Base-by-base conservation (phyloP, 1,284 basidiomycete genomes). In the Caloboletus firmus region DNA sequence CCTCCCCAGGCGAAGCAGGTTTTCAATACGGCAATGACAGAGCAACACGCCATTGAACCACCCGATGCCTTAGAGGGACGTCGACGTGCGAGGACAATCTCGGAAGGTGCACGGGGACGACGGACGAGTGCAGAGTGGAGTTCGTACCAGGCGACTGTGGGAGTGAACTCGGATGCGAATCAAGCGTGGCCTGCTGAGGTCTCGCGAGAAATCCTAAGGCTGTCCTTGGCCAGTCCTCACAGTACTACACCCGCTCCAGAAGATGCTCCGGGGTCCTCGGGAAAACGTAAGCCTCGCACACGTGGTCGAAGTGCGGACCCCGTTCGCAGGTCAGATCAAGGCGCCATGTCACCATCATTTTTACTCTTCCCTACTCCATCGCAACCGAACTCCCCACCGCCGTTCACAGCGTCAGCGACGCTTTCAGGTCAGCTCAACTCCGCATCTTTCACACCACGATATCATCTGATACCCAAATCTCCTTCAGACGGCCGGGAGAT, bases 161-260 rank as follows among this genome's bases (percentile, higher is more conserved):
- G 73, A 8, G 68, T 73, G 22, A 64, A 53, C 40, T 62, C 70
- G 4, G 55, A 54, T 12, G 62, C 62, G 44, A 71, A 70, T 35
- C 68, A 64, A 40, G 72, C 70, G 31, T 78, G 77, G 77, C 75
- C 73, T 13, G 75, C 76, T 13, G 67, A 72, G 34, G 77, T 78
- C n/a, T 75, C 74, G 8, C 68, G 72, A 6, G 76, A 77, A 54
- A 72, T 79, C 11, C 43, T 79, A 30, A 59, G 69, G n/a, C 56
- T 78, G 20, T 72, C 76, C 22, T 58, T 77, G 48, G 61, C 62
- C 24, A 56, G 8, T 13, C 11, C 8, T 11, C 36, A 22, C 20
- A 39, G 3, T 30, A 24, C 3, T 30, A 24, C 3, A 15, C 28
- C 56, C 30, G 51, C 52, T 49, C 34, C 57, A 42, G 52, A 55